Conservation (phyloP, 495 filamentous ascomycete species). For the Podospora conica region DNA sequence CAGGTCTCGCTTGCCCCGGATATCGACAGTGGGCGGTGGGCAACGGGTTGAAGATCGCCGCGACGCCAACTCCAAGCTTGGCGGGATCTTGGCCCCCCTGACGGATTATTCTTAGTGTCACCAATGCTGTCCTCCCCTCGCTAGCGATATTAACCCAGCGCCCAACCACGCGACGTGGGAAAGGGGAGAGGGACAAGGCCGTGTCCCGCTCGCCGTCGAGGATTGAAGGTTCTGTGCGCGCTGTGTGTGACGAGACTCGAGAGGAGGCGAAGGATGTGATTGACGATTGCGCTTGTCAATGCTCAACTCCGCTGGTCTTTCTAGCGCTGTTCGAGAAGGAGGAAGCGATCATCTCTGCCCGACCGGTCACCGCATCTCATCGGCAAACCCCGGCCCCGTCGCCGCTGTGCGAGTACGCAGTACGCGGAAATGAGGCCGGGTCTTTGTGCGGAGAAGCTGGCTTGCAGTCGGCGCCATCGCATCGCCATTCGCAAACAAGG, state of each 20-base stretch:
- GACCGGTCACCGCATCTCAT: not conserved
- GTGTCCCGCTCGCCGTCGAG: not conserved
- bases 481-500: no score
- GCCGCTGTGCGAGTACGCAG: no score
- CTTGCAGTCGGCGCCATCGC: not conserved
- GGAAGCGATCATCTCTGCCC: not conserved
- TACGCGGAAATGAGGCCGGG: not conserved
- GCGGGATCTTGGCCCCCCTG: not conserved
- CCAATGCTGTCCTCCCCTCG: not conserved
- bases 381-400: not conserved
- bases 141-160: not conserved
- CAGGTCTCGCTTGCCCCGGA: not conserved
- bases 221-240: not conserved
- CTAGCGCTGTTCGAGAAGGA: not conserved
- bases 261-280: not conserved
- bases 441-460: not conserved
- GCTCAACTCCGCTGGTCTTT: not conserved
- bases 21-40: not conserved
- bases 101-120: not conserved
- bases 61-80: not conserved
- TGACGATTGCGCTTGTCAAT: not conserved
- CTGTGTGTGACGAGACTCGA: not conserved
- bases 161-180: not conserved
- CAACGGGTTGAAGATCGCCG: not conserved
- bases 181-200: not conserved